phyloP scores from a whole-genome alignment of 2,329 filamentous ascomycete species.

The Phaeoacremonium minimum region DNA sequence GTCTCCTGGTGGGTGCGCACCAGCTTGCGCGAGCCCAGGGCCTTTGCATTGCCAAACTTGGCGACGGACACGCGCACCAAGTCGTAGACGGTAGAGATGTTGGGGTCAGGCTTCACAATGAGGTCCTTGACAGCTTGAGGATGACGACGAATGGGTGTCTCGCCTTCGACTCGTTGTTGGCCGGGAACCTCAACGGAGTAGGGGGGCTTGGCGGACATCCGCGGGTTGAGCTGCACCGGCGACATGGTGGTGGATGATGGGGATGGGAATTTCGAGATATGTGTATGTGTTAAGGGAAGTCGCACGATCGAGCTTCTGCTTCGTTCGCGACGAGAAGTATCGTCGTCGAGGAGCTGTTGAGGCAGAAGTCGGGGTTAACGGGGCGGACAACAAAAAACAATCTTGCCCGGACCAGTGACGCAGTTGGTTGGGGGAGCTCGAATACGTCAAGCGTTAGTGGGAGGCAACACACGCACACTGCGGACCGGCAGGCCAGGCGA shows the following conservation, averaged over 20 bases:
- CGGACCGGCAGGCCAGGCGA: too few relatives aligned
- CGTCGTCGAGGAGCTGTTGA: neutral
- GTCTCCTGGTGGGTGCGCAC: constrained; percentile 75
- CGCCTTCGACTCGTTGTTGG: constrained; percentile 60
- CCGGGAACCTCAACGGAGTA: constrained; percentile 67
- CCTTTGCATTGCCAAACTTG: constrained; percentile 61
- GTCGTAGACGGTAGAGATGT: constrained; percentile 71
- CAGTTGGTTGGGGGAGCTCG: too few relatives aligned
- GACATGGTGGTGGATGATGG: neutral
- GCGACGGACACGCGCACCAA: constrained; percentile 64
- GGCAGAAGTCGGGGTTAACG: neutral
- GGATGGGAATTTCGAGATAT: neutral
- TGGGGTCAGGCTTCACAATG: constrained; percentile 53
- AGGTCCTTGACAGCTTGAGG: constrained; percentile 58
- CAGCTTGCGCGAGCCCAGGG: constrained; percentile 67
- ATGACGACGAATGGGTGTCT: constrained; percentile 71
- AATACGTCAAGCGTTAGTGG: too few relatives aligned
- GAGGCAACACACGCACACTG: too few relatives aligned
- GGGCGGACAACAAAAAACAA: neutral
- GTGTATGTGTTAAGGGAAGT: neutral
- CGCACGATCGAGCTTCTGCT: too few relatives aligned
- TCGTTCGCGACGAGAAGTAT: neutral
- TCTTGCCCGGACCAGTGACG: too few relatives aligned
- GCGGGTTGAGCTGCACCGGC: constrained; percentile 27
- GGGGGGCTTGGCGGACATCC: constrained; percentile 55